Conservation (phyloP, 2,329 filamentous ascomycete species). For the Purpureocillium lavendulum region DNA sequence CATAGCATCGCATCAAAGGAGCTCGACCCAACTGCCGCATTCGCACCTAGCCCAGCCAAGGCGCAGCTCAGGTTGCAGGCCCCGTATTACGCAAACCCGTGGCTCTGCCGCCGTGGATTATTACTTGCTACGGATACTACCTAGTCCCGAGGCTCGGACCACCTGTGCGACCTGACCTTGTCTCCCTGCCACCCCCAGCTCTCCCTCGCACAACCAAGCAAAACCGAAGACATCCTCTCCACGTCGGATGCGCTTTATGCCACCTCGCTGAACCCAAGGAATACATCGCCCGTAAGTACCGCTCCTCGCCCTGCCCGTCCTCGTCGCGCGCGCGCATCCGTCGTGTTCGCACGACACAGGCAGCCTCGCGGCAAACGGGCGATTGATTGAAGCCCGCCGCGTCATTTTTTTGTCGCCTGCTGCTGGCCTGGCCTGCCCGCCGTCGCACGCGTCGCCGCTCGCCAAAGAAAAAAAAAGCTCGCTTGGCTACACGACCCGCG, state of each 20-base stretch:
- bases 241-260: slow-evolving; percentile 14
- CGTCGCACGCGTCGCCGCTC: slow-evolving; percentile 9
- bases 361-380: slow-evolving; percentile 1
- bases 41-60: not conserved
- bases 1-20: not conserved
- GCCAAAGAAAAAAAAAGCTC: slow-evolving; percentile 4
- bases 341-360: slow-evolving; percentile 1
- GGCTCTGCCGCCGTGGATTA: slow-evolving; percentile 8
- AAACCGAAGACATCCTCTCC: slow-evolving; percentile 10
- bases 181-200: slow-evolving; percentile 10
- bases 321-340: slow-evolving; percentile 1
- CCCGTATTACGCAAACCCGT: slow-evolving; percentile 15
- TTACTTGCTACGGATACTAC: too few species aligned
- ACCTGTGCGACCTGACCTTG: slow-evolving; percentile 13
- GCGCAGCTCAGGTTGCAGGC: slow-evolving; percentile 5
- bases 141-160: slow-evolving; percentile 11
- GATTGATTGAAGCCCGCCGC: not conserved
- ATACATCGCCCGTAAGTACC: slow-evolving; percentile 15
- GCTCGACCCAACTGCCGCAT: slow-evolving; percentile 4
- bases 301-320: slow-evolving; percentile 2
- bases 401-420: not conserved
- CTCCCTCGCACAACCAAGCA: slow-evolving; percentile 9
- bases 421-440: slow-evolving; percentile 3
- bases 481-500: slow-evolving; percentile 12
- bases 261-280: slow-evolving; percentile 14